These are phyloP conservation scores for Alternaria burnsii DNA, from an alignment of 2,329 filamentous ascomycete species.

Conservation along the genomic window DNA sequence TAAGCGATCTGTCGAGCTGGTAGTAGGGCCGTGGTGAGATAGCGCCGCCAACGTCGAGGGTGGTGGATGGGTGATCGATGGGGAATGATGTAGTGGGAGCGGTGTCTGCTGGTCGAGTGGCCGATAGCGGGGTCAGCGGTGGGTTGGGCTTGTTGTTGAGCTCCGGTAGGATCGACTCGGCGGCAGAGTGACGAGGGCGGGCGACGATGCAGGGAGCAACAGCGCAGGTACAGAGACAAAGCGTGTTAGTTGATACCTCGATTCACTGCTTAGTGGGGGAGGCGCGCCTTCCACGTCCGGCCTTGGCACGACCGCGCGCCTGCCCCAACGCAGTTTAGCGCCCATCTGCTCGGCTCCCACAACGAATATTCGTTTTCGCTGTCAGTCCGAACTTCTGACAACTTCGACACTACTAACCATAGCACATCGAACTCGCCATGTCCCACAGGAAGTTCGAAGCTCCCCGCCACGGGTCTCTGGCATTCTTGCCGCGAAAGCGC, in stretches of 20 bases:
- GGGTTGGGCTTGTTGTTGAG: conserved; percentile 17
- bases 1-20: conserved; percentile 21
- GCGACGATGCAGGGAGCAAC: conserved; percentile 33
- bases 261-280: conserved; percentile 20
- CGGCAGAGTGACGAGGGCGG: conserved; percentile 30
- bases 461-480: conserved; percentile 85
- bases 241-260: conserved; percentile 32
- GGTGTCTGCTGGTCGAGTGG: conserved; percentile 32
- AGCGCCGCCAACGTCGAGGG: conserved; percentile 44
- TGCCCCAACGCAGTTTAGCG: conserved; percentile 10
- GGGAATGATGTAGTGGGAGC: conserved; percentile 40
- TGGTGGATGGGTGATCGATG: conserved; percentile 29
- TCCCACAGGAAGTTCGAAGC: conserved; percentile 79
- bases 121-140: conserved; percentile 28
- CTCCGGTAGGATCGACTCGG: conserved; percentile 25
- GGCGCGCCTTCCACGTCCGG: background rate
- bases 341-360: conserved; percentile 14
- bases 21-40: conserved; percentile 24
- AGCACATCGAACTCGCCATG: conserved; percentile 53
- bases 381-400: conserved; percentile 30
- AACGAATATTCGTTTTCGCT: conserved; percentile 20
- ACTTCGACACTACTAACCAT: conserved; percentile 47
- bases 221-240: conserved; percentile 38
- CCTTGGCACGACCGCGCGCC: background rate
- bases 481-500: conserved; percentile 74